These are phyloP conservation scores for Berkeleyomyces rouxiae DNA, from an alignment of 2,329 filamentous ascomycete genomes.

Conservation along the genomic window DNA sequence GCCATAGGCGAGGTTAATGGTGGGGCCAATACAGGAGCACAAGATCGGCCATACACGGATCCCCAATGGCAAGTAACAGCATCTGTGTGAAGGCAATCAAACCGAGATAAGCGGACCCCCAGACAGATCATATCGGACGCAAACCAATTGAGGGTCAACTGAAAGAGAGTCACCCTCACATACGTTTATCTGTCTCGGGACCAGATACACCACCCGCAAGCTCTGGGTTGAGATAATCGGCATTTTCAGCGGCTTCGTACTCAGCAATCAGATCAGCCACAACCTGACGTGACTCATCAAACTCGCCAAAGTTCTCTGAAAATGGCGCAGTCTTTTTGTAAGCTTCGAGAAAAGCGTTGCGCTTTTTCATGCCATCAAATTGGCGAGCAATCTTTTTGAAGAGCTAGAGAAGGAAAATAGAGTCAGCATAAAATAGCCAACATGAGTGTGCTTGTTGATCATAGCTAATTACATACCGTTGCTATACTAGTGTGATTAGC, in stretches of 20 bases:
- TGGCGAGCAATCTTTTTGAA: slow-evolving; percentile 89
- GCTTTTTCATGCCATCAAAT: slow-evolving; percentile 87
- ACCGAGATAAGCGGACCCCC: too few relatives aligned
- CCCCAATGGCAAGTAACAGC: too few relatives aligned
- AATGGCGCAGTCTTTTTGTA: slow-evolving; percentile 96
- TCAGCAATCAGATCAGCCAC: slow-evolving; percentile 82
- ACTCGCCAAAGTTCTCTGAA: slow-evolving; percentile 78
- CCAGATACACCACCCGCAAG: slow-evolving; percentile 28
- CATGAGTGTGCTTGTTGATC: not conserved
- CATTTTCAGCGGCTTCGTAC: slow-evolving; percentile 87
- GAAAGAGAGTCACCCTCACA: slow-evolving; percentile 1
- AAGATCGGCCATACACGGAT: not conserved
- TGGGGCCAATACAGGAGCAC: too few relatives aligned
- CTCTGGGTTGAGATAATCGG: slow-evolving; percentile 73
- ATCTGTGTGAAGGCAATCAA: too few relatives aligned
- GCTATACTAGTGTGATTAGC: slow-evolving; percentile 97
- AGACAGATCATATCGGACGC: too few relatives aligned
- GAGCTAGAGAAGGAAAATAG: slow-evolving; percentile 30
- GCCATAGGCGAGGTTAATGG: not conserved
- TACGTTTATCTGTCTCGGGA: slow-evolving; percentile 10
- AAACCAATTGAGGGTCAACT: too few relatives aligned
- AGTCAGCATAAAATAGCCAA: not conserved
- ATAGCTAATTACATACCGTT: slow-evolving; percentile 32
- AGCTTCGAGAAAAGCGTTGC: slow-evolving; percentile 87
- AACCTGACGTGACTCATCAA: slow-evolving; percentile 85